phyloP scores from a whole-genome alignment of 1,284 basidiomycete genomes.

The Fomes fomentarius region DNA sequence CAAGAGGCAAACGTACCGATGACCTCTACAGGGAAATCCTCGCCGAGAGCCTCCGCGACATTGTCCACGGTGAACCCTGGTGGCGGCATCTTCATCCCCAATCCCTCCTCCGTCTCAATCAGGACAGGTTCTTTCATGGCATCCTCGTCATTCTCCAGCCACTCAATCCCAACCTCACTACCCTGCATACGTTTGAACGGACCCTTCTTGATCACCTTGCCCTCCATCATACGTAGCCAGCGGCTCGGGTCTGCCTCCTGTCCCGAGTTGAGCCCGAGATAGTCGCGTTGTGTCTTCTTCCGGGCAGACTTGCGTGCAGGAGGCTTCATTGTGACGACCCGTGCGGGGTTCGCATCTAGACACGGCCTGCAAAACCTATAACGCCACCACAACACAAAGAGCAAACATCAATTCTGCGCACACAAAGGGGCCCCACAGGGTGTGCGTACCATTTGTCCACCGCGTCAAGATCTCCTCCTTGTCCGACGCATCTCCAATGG shows the following conservation, averaged over 20 bases:
- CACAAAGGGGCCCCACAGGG: background rate
- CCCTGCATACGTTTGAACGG: slow-evolving; percentile 72
- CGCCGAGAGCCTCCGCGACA: slow-evolving; percentile 81
- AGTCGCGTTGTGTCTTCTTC: slow-evolving; percentile 73
- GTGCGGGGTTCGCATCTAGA: slow-evolving; percentile 56
- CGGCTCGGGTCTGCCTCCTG: slow-evolving; percentile 65
- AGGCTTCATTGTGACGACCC: slow-evolving; percentile 70
- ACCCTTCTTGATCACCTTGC: slow-evolving; percentile 61
- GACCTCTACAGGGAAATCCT: slow-evolving; percentile 81
- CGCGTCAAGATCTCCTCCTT: slow-evolving; percentile 60
- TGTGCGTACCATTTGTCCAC: slow-evolving; percentile 58
- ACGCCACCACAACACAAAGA: background rate
- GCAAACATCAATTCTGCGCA: background rate
- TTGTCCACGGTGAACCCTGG: slow-evolving; percentile 72
- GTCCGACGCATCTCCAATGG: slow-evolving; percentile 80
- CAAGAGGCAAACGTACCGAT: slow-evolving; percentile 63
- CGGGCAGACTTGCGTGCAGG: slow-evolving; percentile 79
- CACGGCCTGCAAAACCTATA: slow-evolving; percentile 75
- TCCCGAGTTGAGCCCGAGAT: slow-evolving; percentile 66
- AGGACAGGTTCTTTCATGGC: slow-evolving; percentile 81
- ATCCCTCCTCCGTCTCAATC: slow-evolving; percentile 73
- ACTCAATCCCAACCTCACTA: slow-evolving; percentile 64
- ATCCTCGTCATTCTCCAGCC: slow-evolving; percentile 68
- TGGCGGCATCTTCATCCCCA: slow-evolving; percentile 86
- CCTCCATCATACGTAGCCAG: slow-evolving; percentile 70